Evolutionary conservation across 2,329 filamentous ascomycete genomes (phyloP).

Genomic region (Pseudogymnoascus sp.): DNA sequence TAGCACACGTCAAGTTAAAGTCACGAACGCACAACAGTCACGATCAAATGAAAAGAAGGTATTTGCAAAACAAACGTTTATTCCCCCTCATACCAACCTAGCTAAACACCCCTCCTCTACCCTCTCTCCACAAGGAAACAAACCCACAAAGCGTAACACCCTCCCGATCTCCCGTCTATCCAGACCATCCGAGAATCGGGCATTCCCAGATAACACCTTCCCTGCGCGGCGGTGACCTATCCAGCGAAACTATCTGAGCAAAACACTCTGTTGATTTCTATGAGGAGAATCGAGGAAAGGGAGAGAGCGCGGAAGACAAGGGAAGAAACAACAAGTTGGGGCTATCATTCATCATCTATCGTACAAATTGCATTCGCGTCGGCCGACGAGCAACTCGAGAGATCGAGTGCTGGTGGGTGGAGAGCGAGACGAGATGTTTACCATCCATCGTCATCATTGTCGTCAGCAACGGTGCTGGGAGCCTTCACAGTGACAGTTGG

Average conservation of each 20-base stretch:
- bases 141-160: background rate
- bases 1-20: background rate
- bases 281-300: background rate
- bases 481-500: background rate
- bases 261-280: background rate
- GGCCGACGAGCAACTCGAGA: background rate
- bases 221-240: slow-evolving; percentile 7
- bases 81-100: background rate
- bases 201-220: slow-evolving; percentile 7
- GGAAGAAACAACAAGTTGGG: background rate
- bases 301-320: background rate
- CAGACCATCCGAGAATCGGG: slow-evolving; percentile 4
- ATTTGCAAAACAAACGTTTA: background rate
- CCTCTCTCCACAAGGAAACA: background rate
- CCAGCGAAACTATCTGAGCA: background rate
- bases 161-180: slow-evolving; percentile 6
- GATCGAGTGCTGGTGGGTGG: background rate
- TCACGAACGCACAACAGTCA: background rate
- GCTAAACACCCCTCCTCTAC: background rate
- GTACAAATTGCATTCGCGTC: background rate
- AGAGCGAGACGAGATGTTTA: background rate
- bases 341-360: background rate
- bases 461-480: background rate
- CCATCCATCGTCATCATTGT: background rate
- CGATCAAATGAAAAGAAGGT: background rate